Base-by-base conservation (phyloP, 2,329 filamentous ascomycete species). In the Chaetothyriales sp. region DNA sequence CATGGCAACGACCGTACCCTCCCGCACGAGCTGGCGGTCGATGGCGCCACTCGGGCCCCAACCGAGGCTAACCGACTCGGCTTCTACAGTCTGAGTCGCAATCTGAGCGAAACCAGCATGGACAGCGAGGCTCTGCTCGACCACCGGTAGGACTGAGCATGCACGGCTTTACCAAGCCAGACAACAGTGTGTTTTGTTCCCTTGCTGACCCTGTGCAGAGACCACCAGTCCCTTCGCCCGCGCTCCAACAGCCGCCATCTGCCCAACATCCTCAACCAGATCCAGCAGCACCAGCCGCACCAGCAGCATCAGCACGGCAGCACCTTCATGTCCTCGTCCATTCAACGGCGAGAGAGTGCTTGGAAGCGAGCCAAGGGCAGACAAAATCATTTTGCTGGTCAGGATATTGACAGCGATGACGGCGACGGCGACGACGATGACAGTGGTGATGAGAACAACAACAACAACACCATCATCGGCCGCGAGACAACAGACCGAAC, bases 71-170 rank as follows among this genome's bases (percentile, higher is more conserved):
- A 66, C 32, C 67, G 67, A 55, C 66, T 66, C 49, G 70, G 71
- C 53, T 77, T 79, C 62, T 80, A 80, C 62, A 70, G 73, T 43
- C 61, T 78, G 48, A 62, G 62, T 53, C 67, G 70, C 44, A 86
- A 84, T 63, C 63, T 81, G 56, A 96, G 90, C 69, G 81, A 77
- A 60, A 88, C 85, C 0, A 96, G 90, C 65, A 71, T 96, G 56
- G 90, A 95, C 59, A 95, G 88, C 65, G 83, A 94, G 63, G 82
- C 79, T 6, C 70, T 96, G 58, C 71, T 96, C 18, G 90, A 96
- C 67, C 90, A 96, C 66, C 32, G 32, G 32, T 39, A 39, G 10
- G 32, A 15, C 12, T 39, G 32, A 39, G 10, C 3, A 15, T 12
- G 15, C 10, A 4, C 3, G 5, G 32, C 28, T 32, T n/a, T n/a